These are phyloP conservation scores for Glonium stellatum DNA, from an alignment of 495 filamentous ascomycete genomes.

Conservation along the genomic window DNA sequence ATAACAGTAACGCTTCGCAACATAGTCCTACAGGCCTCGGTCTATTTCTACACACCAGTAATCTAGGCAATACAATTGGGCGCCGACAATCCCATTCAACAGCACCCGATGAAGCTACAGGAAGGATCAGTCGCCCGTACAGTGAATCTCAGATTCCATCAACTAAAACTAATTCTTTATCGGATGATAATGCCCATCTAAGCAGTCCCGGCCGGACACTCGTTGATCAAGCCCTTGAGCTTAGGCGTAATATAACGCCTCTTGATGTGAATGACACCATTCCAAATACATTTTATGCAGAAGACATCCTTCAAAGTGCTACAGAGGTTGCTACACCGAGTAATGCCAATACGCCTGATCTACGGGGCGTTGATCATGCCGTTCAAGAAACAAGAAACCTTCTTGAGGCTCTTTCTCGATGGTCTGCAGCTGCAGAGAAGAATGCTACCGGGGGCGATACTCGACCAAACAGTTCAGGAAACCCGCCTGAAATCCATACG, in stretches of 20 bases:
- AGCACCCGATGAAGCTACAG: slow-evolving; percentile 14
- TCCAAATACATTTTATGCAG: slow-evolving; percentile 21
- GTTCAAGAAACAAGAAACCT: slow-evolving; percentile 25
- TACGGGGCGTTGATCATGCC: slow-evolving; percentile 26
- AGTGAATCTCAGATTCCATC: slow-evolving; percentile 11
- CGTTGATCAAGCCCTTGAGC: slow-evolving; percentile 6
- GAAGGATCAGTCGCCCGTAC: neutral
- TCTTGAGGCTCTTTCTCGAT: slow-evolving; percentile 7
- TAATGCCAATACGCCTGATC: slow-evolving; percentile 34
- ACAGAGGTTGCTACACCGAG: slow-evolving; percentile 41
- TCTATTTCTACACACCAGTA: slow-evolving; percentile 9
- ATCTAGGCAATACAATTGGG: slow-evolving; percentile 1
- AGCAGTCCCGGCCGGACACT: neutral
- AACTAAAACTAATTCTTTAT: slow-evolving; percentile 15
- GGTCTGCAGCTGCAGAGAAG: slow-evolving; percentile 7
- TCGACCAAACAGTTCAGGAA: slow-evolving; percentile 11
- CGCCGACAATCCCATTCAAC: slow-evolving; percentile 20
- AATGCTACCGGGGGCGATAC: neutral
- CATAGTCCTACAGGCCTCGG: slow-evolving; percentile 14
- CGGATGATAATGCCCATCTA: slow-evolving; percentile 6
- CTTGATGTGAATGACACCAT: slow-evolving; percentile 16
- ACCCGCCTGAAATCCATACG: neutral
- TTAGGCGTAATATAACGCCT: slow-evolving; percentile 9
- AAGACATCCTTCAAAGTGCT: slow-evolving; percentile 34
- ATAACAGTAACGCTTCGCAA: neutral